Evolutionary conservation across 2,329 filamentous ascomycete genomes (phyloP), one percentile per base, ranked within the genome.

Genomic region (Paracoccidioides lutzii): DNA sequence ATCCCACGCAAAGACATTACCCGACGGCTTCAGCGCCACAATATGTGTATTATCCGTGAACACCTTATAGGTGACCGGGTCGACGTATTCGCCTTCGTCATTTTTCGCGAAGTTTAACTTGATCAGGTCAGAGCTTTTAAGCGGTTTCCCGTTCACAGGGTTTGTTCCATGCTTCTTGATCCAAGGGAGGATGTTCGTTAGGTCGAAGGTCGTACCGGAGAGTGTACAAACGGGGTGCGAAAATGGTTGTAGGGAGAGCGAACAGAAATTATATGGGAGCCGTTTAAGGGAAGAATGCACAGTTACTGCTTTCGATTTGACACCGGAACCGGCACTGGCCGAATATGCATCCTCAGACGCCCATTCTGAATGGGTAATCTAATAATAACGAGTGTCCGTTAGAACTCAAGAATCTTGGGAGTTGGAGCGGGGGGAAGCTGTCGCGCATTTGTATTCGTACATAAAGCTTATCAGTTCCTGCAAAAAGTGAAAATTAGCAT

Each of bases 331-430:
- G 33, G 80, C 84, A 68, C 84, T 90, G 62, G 90, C 89, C 37
- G 87, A 87, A 73, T 88, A 96, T 57, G 88, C 84, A 71, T 96
- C 90, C 50, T 85, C 83, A 5, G 90, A 95, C 6, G 89, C 85
- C 93, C 93, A 98, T 78, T 98, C 93, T 43, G 88, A 94, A 75
- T 98, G 94, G 55, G 93, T 98, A 67, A 98, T 98, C 79, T 83
- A 62, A 10, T 15, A 42, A 52, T 42, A 33, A 42, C 48, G 37
- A 48, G 55, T 37, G 49, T 38, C 15, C 6, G 10, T 60, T 50
- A 60, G 59, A 15, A 51, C 54, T 55, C 33, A 42, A 52, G 12
- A n/a, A 52, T 32, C 37, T 15, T 41, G 37, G 8, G 28, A 41
- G 12, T 15, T 22, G 5, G 5, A 3, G n/a, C 40, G 5, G n/a